A percentile compares a stretch with the other conserved stretches of the same genome.
These are phyloP conservation scores for Aureobasidium vineae DNA, from an alignment of 2,329 filamentous ascomycete genomes.

Conservation along the genomic window DNA sequence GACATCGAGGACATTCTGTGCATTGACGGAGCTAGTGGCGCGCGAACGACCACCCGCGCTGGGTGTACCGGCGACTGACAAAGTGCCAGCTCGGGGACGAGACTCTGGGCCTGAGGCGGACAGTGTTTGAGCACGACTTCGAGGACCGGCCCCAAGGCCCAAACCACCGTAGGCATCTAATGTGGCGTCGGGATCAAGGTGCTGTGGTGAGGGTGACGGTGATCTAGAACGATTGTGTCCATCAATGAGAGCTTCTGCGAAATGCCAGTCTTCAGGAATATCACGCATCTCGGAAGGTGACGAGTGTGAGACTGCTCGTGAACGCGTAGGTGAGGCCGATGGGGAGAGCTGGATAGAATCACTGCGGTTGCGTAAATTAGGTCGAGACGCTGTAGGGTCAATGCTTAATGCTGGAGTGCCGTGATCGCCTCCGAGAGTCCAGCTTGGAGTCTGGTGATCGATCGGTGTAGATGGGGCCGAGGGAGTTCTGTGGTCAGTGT, in stretches of 20 bases:
- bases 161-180: constrained; percentile 16
- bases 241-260: constrained; percentile 11
- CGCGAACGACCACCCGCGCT: constrained; percentile 50
- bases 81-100: constrained; percentile 7
- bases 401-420: constrained; percentile 30
- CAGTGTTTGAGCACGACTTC: constrained; percentile 10
- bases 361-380: constrained; percentile 27
- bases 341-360: constrained; percentile 37
- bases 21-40: constrained; percentile 67
- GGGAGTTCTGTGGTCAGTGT: constrained; percentile 30
- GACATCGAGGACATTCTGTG: constrained; percentile 76
- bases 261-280: constrained; percentile 26
- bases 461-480: constrained; percentile 30
- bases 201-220: constrained; percentile 30
- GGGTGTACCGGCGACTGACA: constrained; percentile 3
- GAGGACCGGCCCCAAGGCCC: constrained; percentile 6
- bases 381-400: constrained; percentile 26
- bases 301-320: constrained; percentile 25
- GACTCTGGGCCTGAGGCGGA: constrained; percentile 10
- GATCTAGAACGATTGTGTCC: constrained; percentile 30
- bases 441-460: constrained; percentile 37
- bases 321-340: constrained; percentile 29
- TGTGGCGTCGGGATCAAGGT: constrained; percentile 12
- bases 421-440: constrained; percentile 36
- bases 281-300: neutral